phyloP scores from a whole-genome alignment of 768 basidiomycete genomes.

The Ramaria sp. region DNA sequence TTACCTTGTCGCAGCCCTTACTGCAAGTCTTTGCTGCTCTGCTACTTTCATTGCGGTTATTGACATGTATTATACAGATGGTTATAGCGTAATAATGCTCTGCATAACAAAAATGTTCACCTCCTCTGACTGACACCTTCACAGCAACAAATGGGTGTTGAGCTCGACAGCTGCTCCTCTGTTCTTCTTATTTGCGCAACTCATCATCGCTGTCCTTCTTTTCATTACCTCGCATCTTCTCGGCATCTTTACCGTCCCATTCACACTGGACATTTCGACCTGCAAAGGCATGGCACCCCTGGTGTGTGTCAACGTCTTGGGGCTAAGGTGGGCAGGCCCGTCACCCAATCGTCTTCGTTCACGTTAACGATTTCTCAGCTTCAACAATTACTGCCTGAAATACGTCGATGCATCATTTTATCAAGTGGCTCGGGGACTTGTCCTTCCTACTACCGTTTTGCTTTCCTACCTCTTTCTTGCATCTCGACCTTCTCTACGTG shows the following conservation, averaged over 20 bases:
- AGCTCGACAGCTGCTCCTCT: constrained; percentile 63
- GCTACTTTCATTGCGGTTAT: not conserved
- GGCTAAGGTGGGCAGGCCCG: constrained; percentile 49
- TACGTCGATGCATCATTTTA: constrained; percentile 94
- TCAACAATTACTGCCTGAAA: constrained; percentile 86
- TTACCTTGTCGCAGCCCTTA: constrained; percentile 81
- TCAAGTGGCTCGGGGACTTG: constrained; percentile 88
- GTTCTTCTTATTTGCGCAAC: constrained; percentile 79
- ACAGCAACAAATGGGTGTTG: constrained; percentile 87
- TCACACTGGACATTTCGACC: constrained; percentile 52
- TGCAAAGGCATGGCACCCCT: constrained; percentile 69
- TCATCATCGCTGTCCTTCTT: constrained; percentile 68
- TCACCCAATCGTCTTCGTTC: not conserved
- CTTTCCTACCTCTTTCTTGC: constrained; percentile 76
- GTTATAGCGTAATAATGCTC: constrained; percentile 62
- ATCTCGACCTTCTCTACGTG: constrained; percentile 62
- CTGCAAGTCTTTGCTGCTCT: constrained; percentile 42
- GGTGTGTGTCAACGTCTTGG: constrained; percentile 68
- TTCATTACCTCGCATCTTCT: constrained; percentile 53
- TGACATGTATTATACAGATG: constrained; percentile 42
- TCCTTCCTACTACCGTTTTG: constrained; percentile 86
- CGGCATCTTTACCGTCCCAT: constrained; percentile 56
- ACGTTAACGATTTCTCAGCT: constrained; percentile 31
- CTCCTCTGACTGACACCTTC: constrained; percentile 13
- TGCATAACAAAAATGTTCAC: constrained; percentile 16